Conservation (phyloP, 345 rosid species). For the Carallia brachiata region DNA sequence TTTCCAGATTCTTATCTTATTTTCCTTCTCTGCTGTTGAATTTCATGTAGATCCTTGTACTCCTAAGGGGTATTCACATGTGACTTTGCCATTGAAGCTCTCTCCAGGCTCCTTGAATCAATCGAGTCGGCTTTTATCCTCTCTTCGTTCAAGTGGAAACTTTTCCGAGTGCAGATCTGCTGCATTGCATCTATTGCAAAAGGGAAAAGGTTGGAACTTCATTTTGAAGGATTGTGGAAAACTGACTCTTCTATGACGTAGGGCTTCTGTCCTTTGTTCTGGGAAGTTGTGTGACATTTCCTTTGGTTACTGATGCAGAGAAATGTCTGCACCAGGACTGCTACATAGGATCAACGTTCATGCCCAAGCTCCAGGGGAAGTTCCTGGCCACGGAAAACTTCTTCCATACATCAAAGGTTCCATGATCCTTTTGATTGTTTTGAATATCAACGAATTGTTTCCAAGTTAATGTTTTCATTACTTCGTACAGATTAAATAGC, state of each 20-base stretch:
- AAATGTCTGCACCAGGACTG: conserved; percentile 61
- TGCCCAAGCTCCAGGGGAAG: conserved; percentile 73
- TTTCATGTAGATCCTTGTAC: conserved; percentile 73
- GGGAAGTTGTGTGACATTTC: neutral
- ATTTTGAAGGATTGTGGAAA: neutral
- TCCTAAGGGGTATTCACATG: conserved; percentile 64
- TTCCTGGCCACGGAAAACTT: conserved; percentile 87
- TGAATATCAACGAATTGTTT: neutral
- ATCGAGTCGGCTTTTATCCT: conserved; percentile 30
- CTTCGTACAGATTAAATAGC: conserved; percentile 6
- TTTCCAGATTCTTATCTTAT: neutral
- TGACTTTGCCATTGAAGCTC: conserved; percentile 26
- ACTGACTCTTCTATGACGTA: neutral
- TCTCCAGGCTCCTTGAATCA: conserved; percentile 42
- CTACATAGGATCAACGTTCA: conserved; percentile 70
- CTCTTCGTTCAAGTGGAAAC: conserved; percentile 66
- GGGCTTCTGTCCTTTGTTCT: conserved; percentile 12
- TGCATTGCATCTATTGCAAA: conserved; percentile 54
- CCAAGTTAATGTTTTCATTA: neutral
- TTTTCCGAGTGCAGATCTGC: conserved; percentile 89
- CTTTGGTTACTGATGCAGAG: conserved; percentile 44
- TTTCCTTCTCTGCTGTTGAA: conserved; percentile 40
- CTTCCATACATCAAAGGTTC: conserved; percentile 83
- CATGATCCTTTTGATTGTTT: neutral
- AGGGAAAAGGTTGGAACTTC: conserved; percentile 61